Evolutionary conservation across 163 green algal genomes (phyloP), one percentile per base, ranked within the genome.

Genomic region (Scenedesmus sp.): DNA sequence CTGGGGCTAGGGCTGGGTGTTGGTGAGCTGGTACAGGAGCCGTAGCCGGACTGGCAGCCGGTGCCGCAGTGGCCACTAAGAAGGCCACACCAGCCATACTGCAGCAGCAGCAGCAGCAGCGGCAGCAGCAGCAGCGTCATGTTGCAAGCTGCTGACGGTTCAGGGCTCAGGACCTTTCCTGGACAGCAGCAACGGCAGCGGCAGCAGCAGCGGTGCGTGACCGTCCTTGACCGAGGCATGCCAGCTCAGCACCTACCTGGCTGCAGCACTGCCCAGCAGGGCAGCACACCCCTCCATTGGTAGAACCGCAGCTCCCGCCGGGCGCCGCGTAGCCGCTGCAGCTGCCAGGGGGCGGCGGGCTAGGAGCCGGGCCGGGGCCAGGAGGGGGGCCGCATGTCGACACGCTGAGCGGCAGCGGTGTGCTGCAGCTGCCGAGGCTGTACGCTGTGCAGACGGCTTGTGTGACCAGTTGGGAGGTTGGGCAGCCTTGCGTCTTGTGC

Each of bases 361-460:
- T 68, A 49, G 84, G 53, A 20, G 33, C 68, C 3, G 26, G 37
- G 9, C 43, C 15, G 40, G 84, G 9, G 84, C 53, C 24, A 12
- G 84, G 82, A 51, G 82, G 46, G 26, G 82, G 49, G 0, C 82
- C 40, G 30, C 35, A 40, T 13, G 5, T 73, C 9, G 82, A 40
- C 2, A 88, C 42, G 24, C 9, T 33, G 22, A 88, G 12, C 7
- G 82, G 82, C 51, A 88, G 56, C 0, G 82, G 46, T 7, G 9
- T 78, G 56, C 20, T 51, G 82, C 82, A 88, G 26, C 82, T 78
- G 44, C 53, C 53, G 3, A 88, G 56, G 82, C 53, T 88, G 82
- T 88, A 88, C 1, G 56, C 56, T 40, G 82, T 88, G 51, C 82
- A 88, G 26, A 88, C 82, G 24, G 53, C 82, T 20, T 88, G 82